These are phyloP conservation scores for Pyrrhoderma noxium DNA, from an alignment of 1,284 basidiomycete genomes.

Conservation along the genomic window DNA sequence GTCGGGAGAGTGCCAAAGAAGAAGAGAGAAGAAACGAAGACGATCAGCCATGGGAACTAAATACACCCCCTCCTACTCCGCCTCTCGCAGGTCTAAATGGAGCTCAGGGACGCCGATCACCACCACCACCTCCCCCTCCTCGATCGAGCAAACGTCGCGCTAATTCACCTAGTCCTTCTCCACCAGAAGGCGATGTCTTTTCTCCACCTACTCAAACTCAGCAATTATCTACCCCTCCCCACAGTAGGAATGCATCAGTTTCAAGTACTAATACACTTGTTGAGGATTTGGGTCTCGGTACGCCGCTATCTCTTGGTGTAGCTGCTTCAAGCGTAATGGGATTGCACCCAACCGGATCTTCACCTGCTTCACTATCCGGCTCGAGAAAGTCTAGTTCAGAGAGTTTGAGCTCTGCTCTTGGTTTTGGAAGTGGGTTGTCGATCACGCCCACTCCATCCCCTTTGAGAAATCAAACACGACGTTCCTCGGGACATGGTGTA, in stretches of 20 bases:
- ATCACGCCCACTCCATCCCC: not conserved
- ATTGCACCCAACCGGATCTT: not conserved
- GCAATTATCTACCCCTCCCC: too few species aligned
- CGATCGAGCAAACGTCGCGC: constrained; percentile 4
- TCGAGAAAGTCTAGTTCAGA: constrained; percentile 2
- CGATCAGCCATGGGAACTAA: constrained; percentile 3
- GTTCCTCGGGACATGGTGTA: not conserved
- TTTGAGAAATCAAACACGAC: not conserved
- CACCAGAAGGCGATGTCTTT: not conserved
- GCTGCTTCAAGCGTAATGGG: too few species aligned
- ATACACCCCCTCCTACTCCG: constrained; percentile 14
- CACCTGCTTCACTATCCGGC: not conserved
- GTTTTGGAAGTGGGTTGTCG: not conserved
- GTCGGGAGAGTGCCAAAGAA: not conserved
- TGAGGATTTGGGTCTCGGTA: too few species aligned
- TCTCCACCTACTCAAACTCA: not conserved
- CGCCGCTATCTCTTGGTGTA: too few species aligned
- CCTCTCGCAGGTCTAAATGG: not conserved
- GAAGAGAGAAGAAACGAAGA: not conserved
- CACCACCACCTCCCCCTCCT: constrained; percentile 14
- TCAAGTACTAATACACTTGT: too few species aligned
- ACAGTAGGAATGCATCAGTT: too few species aligned
- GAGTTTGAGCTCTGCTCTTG: not conserved
- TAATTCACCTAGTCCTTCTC: not conserved
- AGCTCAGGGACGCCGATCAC: not conserved